Evolutionary conservation across 2,329 filamentous ascomycete species (phyloP).

Genomic region (Aspergillus flavus): DNA sequence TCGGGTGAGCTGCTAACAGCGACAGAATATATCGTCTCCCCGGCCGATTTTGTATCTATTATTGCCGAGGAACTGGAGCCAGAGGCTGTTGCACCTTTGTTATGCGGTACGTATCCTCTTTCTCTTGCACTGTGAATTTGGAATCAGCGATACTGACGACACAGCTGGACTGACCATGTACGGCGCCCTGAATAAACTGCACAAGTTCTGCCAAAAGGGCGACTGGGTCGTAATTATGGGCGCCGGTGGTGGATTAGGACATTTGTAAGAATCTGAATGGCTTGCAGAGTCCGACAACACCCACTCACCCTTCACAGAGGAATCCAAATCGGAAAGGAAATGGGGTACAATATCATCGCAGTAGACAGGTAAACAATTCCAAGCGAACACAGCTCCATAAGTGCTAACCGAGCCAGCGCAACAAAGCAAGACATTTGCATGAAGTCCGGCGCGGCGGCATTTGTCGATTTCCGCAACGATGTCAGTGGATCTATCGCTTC

Average conservation of each 20-base stretch:
- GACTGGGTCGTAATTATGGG: constrained; percentile 19
- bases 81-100: constrained; percentile 12
- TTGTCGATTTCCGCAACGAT: constrained; percentile 30
- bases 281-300: neutral
- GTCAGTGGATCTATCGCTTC: constrained; percentile 1
- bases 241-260: constrained; percentile 15
- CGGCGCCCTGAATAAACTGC: constrained; percentile 16
- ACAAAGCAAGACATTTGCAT: constrained; percentile 22
- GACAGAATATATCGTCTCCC: constrained; percentile 17
- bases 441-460: constrained; percentile 20
- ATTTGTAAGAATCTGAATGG: constrained; percentile 4
- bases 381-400: too few relatives aligned
- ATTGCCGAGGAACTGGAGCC: constrained; percentile 13
- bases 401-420: constrained; percentile 8
- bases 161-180: constrained; percentile 16
- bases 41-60: constrained; percentile 10
- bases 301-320: constrained; percentile 1
- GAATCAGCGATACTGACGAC: neutral
- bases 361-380: constrained; percentile 4
- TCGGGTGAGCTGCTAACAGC: neutral
- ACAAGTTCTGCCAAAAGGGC: constrained; percentile 11
- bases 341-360: constrained; percentile 15
- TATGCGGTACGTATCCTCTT: constrained; percentile 10
- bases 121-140: fast-evolving
- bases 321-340: constrained; percentile 15